These are phyloP conservation scores for Colletotrichum musae DNA, from an alignment of 2,329 filamentous ascomycete species.

Conservation along the genomic window DNA sequence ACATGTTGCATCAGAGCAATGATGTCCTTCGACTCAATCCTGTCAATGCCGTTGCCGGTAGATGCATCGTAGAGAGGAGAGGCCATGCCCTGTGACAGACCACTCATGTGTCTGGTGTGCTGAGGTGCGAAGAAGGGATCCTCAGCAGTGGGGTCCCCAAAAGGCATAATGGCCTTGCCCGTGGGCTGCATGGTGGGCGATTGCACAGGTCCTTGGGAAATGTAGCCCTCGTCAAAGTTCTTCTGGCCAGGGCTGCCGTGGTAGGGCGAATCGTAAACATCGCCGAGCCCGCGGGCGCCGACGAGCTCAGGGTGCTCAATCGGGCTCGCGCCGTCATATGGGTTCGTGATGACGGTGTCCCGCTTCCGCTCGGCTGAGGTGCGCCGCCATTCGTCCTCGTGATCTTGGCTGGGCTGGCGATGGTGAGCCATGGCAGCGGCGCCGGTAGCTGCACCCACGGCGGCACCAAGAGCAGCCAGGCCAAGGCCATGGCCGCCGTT, in stretches of 20 bases:
- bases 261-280: conserved; percentile 61
- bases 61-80: conserved; percentile 93
- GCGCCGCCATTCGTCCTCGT: conserved; percentile 76
- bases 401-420: conserved; percentile 69
- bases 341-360: conserved; percentile 77
- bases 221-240: conserved; percentile 90
- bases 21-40: conserved; percentile 96
- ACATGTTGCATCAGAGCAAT: conserved; percentile 97
- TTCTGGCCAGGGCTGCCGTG: conserved; percentile 71
- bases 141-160: conserved; percentile 62
- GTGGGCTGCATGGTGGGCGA: conserved; percentile 67
- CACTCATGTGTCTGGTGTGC: conserved; percentile 81
- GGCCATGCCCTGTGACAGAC: conserved; percentile 91
- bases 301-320: conserved; percentile 70
- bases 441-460: conserved; percentile 66
- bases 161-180: conserved; percentile 65
- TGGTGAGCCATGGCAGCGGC: conserved; percentile 63
- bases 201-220: conserved; percentile 78
- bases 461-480: conserved; percentile 67
- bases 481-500: conserved; percentile 52
- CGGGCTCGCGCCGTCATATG: conserved; percentile 76
- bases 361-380: conserved; percentile 75
- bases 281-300: conserved; percentile 53
- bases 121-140: conserved; percentile 78
- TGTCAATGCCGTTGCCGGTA: conserved; percentile 88